Evolutionary conservation across 140 eudicot genomes (phyloP).

Genomic region (Oenanthe javanica): DNA sequence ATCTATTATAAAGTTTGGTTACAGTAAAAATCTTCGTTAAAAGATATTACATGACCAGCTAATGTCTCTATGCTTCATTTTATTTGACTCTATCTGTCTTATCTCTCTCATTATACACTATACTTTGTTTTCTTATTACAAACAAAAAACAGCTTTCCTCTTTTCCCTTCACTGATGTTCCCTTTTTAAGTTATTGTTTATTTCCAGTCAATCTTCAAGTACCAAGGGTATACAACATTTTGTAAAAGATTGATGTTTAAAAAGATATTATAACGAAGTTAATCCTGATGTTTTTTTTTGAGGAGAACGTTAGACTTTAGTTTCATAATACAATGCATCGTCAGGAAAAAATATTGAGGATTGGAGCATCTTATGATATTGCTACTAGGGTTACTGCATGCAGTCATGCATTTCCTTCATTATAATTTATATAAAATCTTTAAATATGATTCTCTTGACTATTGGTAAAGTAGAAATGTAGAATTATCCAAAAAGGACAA

Average conservation of each 20-base stretch:
- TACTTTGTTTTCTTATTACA: neutral
- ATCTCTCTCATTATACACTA: neutral
- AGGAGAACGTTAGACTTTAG: neutral
- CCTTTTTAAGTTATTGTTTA: neutral
- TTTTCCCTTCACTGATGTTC: neutral
- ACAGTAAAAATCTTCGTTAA: neutral
- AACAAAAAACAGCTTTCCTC: neutral
- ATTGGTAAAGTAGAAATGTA: neutral
- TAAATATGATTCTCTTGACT: neutral
- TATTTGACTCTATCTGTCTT: neutral
- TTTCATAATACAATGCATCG: neutral
- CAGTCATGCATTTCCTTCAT: neutral
- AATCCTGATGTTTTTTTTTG: neutral
- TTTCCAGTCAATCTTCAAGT: neutral
- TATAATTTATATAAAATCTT: neutral
- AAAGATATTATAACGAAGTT: neutral
- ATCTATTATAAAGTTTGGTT: neutral
- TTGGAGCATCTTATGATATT: neutral
- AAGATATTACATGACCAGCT: neutral
- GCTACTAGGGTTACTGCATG: neutral
- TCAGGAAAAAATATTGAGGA: neutral
- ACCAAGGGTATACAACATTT: neutral
- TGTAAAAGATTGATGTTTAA: neutral
- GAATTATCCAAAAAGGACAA: neutral
- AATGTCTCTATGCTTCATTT: neutral